Conservation (phyloP, 257 asterid genomes). For the Solanum microdontum region DNA sequence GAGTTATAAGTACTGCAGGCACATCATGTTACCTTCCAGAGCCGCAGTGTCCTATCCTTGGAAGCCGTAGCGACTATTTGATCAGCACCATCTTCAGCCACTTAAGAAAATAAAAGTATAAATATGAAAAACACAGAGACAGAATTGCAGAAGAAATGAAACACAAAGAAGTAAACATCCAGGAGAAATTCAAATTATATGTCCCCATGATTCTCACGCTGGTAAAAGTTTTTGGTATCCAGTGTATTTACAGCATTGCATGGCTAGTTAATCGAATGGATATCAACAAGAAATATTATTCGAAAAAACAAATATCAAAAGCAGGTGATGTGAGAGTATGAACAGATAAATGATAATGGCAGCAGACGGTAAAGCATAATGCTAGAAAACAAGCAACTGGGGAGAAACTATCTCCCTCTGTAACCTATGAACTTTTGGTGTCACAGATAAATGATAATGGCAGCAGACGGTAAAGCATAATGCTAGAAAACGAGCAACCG, state of each 20-base stretch:
- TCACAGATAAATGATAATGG: neutral
- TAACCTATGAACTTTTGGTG: slow-evolving; percentile 26
- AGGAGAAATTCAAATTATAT: neutral
- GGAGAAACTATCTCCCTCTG: neutral
- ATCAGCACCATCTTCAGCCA: slow-evolving; percentile 25
- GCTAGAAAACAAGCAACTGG: neutral
- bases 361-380: neutral
- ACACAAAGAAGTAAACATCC: neutral
- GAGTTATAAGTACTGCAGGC: slow-evolving; percentile 2
- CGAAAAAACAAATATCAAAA: neutral
- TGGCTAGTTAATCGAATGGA: neutral
- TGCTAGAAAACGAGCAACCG: neutral
- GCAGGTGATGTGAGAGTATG: neutral
- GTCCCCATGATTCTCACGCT: neutral
- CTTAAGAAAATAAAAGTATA: neutral
- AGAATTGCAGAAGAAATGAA: neutral
- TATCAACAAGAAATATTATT: neutral
- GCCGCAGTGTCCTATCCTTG: slow-evolving; percentile 69
- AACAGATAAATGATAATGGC: neutral
- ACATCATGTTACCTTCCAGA: slow-evolving; percentile 65
- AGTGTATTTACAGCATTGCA: neutral
- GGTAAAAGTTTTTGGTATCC: neutral
- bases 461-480: neutral
- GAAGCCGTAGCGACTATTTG: slow-evolving; percentile 85
- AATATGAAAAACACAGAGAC: neutral